Conservation (phyloP, 352 stramenopile species). For the Globisporangium paroecandrum region DNA sequence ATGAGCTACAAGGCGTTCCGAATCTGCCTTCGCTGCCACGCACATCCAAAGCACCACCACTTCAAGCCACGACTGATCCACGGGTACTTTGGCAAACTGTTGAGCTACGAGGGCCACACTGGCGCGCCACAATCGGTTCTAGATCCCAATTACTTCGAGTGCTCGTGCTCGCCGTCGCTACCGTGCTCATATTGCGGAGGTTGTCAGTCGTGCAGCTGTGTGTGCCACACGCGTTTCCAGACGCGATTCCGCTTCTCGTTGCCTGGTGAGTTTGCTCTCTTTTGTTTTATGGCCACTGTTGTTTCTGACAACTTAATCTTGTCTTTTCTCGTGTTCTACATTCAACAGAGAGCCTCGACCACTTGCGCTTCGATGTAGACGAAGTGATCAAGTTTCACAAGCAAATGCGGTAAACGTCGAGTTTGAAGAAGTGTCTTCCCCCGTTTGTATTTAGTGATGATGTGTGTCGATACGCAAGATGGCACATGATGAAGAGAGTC, state of each 20-base stretch:
- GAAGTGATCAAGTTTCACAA: conserved; percentile 47
- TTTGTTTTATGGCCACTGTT: background rate
- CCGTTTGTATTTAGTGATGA: conserved; percentile 5
- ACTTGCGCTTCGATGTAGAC: conserved; percentile 35
- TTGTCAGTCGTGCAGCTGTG: conserved; percentile 77
- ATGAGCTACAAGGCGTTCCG: conserved; percentile 65
- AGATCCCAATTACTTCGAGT: conserved; percentile 73
- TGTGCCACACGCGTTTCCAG: conserved; percentile 87
- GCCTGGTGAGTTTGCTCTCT: conserved; percentile 43
- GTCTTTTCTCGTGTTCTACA: conserved; percentile 1
- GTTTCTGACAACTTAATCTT: conserved; percentile 14
- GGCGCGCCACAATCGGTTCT: conserved; percentile 65
- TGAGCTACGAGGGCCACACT: conserved; percentile 76
- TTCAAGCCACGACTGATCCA: conserved; percentile 62
- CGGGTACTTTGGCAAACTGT: conserved; percentile 61
- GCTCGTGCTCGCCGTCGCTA: conserved; percentile 53
- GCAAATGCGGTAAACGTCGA: conserved; percentile 16
- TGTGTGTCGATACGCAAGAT: background rate
- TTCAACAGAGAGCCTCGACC: conserved; percentile 27
- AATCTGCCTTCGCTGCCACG: conserved; percentile 69
- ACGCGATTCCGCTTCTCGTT: conserved; percentile 76
- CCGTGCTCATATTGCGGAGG: conserved; percentile 66
- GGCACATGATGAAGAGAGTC: background rate
- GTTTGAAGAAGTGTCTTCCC: background rate
- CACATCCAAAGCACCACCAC: conserved; percentile 67